Evolutionary conservation across 768 basidiomycete species (phyloP), one percentile per base, ranked within the genome.

Genomic region (Leccinellum luteum): DNA sequence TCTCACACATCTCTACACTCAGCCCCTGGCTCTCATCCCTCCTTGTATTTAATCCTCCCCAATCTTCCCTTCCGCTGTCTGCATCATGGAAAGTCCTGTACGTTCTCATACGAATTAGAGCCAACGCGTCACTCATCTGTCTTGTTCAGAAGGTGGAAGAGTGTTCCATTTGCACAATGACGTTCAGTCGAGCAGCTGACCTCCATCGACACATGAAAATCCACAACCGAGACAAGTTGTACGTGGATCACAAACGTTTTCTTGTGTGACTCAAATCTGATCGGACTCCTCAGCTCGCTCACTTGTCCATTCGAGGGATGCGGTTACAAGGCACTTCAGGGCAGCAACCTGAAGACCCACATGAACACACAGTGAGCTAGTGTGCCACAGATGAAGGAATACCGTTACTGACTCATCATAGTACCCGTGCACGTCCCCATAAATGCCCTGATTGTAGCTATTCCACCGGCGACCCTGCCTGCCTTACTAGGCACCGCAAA

Each of bases 361-460:
- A 10, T 64, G 9, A 69, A 67, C 8, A 64, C 51, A 2, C 74
- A 75, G 73, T 74, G 51, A 58, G 73, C 69, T 1, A 31, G 9
- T 10, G 21, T 28, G 2, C 25, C 21, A 50, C 34, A 7, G 28
- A 45, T 28, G 23, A n/a, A 21, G 17, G 0, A 21, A 27, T 10
- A 19, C 12, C 3, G 21, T 3, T 2, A 27, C 10, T 30, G 2
- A 4, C 60, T 69, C 5, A 61, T 3, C 6, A 32, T 25, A 71
- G 69, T 25, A 48, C 60, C 1, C n/a, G 56, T 9, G 21, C 43
- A 19, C 56, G 58, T 7, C 63, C 64, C 0, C 21, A 64, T 8
- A 52, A 45, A 44, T 71, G 70, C 45, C 66, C 62, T 4, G 66
- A 51, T 0, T 71, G 71, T 15, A 3, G 12, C 0, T 67, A 55